Percentiles rank a stretch among this genome's conserved stretches.
These are phyloP conservation scores for Avena eriantha DNA, from an alignment of 176 grass and related monocot species.

Conservation along the genomic window DNA sequence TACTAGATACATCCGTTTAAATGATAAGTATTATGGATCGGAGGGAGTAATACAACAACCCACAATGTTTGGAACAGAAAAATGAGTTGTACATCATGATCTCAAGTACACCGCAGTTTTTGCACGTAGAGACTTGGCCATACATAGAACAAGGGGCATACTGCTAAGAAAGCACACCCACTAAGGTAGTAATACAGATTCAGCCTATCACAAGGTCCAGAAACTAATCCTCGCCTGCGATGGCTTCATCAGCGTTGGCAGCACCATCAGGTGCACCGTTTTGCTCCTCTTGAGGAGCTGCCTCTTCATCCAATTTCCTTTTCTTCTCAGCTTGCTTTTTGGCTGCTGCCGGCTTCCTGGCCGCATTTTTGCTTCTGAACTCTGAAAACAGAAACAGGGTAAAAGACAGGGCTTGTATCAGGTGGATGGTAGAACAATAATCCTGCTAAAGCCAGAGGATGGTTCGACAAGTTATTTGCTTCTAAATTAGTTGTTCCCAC, in stretches of 20 bases:
- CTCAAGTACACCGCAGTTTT: not conserved
- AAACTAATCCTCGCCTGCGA: not conserved
- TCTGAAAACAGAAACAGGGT: slow-evolving; percentile 43
- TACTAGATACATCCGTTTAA: too few relatives aligned
- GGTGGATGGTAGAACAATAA: not conserved
- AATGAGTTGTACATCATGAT: not conserved
- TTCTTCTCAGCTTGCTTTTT: slow-evolving; percentile 65
- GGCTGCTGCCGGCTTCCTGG: slow-evolving; percentile 45
- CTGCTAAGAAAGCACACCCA: not conserved
- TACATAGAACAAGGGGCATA: not conserved
- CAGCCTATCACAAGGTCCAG: not conserved
- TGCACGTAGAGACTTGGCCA: not conserved
- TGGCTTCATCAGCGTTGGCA: slow-evolving; percentile 1
- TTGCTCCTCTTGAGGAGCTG: slow-evolving; percentile 18
- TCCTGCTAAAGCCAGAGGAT: not conserved
- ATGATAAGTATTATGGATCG: too few relatives aligned
- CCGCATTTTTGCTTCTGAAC: slow-evolving; percentile 73
- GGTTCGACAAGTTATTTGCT: not conserved
- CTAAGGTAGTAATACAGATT: not conserved
- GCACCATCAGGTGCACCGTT: slow-evolving; percentile 33
- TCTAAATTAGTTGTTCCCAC: not conserved
- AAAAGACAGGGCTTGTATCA: slow-evolving; percentile 1
- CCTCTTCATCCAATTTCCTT: slow-evolving; percentile 58
- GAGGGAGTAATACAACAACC: too few relatives aligned
- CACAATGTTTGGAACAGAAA: not conserved